Evolutionary conservation across 305 asterid genomes (phyloP).

Genomic region (Solanum hybrid): DNA sequence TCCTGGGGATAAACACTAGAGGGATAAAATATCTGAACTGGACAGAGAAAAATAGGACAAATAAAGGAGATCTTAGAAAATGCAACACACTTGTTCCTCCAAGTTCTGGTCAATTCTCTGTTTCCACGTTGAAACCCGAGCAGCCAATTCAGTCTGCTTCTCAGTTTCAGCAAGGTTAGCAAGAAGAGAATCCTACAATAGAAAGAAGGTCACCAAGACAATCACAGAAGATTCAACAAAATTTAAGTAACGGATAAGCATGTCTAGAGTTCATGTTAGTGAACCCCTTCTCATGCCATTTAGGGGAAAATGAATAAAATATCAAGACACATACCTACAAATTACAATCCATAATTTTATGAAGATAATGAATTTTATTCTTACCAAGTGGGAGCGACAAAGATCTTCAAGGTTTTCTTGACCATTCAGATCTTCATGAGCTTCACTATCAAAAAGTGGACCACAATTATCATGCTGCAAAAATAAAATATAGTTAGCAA

Average conservation of each 20-base stretch:
- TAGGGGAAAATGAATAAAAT: not conserved
- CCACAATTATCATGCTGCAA: constrained; percentile 38
- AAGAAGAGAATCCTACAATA: constrained; percentile 72
- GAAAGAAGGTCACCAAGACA: not conserved
- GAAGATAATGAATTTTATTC: constrained; percentile 1
- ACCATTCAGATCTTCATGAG: constrained; percentile 31
- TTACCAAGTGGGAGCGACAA: constrained; percentile 91
- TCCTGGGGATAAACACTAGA: constrained; percentile 40
- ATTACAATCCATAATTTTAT: not conserved
- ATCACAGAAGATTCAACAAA: not conserved
- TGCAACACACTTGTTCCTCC: constrained; percentile 68
- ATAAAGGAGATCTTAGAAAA: not conserved
- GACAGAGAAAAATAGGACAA: not conserved
- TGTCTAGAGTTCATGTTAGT: not conserved
- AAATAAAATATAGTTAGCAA: constrained; percentile 4
- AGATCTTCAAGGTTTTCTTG: constrained; percentile 75
- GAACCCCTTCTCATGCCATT: not conserved
- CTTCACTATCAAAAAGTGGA: constrained; percentile 20
- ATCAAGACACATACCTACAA: not conserved
- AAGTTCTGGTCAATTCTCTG: constrained; percentile 79
- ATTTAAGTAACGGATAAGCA: not conserved
- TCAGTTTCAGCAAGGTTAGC: constrained; percentile 74
- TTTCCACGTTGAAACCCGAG: constrained; percentile 91
- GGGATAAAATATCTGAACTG: not conserved
- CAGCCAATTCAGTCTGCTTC: constrained; percentile 77